Conservation (phyloP, 805 yeast species). For the Blastobotrys terrestris region DNA sequence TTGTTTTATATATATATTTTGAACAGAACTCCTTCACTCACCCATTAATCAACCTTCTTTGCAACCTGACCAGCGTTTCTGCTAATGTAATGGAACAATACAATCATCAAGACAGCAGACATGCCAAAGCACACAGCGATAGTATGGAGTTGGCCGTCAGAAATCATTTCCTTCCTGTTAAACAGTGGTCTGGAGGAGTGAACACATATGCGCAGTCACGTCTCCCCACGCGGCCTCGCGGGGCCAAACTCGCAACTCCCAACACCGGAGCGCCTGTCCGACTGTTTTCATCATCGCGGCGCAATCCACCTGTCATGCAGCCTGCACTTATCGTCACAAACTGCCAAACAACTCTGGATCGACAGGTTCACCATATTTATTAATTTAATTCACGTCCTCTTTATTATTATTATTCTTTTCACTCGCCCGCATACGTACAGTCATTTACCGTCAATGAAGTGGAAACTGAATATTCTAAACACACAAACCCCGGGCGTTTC, state of each 20-base stretch:
- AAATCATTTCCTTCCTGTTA: conserved; percentile 52
- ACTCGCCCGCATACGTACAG: neutral
- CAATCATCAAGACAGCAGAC: conserved; percentile 60
- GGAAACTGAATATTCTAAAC: neutral
- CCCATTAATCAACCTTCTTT: neutral
- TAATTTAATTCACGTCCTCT: neutral
- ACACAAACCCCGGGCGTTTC: neutral
- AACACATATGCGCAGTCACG: too few relatives aligned
- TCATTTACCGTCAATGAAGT: neutral
- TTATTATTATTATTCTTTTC: neutral
- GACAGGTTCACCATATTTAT: neutral
- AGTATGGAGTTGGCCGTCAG: conserved; percentile 71
- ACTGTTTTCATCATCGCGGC: too few relatives aligned
- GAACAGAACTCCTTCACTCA: neutral
- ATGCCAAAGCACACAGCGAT: conserved; percentile 72
- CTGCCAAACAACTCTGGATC: neutral
- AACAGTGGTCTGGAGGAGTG: too few relatives aligned
- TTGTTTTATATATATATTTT: neutral
- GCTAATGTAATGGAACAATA: conserved; percentile 62
- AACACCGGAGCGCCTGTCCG: too few relatives aligned
- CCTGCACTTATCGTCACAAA: too few relatives aligned
- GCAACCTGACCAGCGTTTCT: conserved; percentile 25
- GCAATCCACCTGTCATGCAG: too few relatives aligned
- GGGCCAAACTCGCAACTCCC: neutral
- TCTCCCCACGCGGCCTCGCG: too few relatives aligned